A percentile compares a stretch with the other conserved stretches of the same genome.
phyloP scores from a whole-genome alignment of 352 stramenopile genomes.

The Phytopythium mirpurense region DNA sequence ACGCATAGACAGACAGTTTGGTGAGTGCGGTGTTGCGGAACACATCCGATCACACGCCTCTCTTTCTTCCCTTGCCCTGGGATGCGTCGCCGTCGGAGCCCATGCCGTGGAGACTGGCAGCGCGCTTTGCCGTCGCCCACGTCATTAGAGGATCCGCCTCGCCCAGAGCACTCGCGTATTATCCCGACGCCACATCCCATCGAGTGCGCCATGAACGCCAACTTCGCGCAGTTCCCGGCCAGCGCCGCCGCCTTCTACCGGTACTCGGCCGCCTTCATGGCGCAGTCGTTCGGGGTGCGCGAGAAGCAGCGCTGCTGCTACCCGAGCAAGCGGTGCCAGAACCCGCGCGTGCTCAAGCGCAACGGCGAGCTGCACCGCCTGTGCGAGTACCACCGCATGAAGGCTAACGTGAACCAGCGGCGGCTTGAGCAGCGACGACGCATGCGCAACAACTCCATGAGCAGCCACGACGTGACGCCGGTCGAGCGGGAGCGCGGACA shows the following conservation, averaged over 20 bases:
- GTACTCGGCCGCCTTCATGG: constrained; percentile 4
- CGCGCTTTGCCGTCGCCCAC: not conserved
- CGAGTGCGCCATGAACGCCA: constrained; percentile 14
- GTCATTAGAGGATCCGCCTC: constrained; percentile 7
- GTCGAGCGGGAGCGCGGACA: not conserved
- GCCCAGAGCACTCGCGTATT: constrained; percentile 2
- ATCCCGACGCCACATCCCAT: not conserved
- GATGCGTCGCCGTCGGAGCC: constrained; percentile 1
- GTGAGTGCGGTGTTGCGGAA: not conserved
- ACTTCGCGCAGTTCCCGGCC: constrained; percentile 4
- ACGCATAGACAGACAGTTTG: not conserved
- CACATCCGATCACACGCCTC: not conserved
- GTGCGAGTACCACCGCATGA: constrained; percentile 35
- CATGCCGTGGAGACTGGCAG: not conserved
- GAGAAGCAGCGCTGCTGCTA: constrained; percentile 24
- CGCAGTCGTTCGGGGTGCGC: constrained; percentile 9
- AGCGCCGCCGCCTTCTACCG: constrained; percentile 5
- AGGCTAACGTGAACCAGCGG: constrained; percentile 43
- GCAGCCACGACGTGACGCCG: not conserved
- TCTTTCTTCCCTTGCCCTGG: not conserved
- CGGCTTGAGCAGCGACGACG: constrained; percentile 23
- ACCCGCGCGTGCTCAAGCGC: constrained; percentile 34
- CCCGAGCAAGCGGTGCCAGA: constrained; percentile 32
- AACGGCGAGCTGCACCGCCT: constrained; percentile 38
- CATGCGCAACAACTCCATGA: constrained; percentile 10